Conservation (phyloP, 2,329 filamentous ascomycete genomes). For the Fusarium veterinarium region DNA sequence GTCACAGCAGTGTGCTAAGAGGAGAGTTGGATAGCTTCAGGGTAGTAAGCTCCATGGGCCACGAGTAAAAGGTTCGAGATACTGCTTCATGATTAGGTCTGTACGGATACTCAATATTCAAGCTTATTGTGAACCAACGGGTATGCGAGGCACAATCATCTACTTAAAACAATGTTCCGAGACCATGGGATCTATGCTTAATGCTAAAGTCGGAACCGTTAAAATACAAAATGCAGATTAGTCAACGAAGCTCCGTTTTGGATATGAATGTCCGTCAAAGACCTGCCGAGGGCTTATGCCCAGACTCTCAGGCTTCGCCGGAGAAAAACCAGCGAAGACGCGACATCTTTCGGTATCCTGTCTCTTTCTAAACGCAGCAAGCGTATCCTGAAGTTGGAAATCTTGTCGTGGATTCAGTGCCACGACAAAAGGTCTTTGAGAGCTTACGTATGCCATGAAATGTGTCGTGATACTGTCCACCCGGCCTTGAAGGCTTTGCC, state of each 20-base stretch:
- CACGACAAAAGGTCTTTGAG: accelerated
- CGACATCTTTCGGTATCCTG: too few relatives aligned
- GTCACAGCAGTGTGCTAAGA: not conserved
- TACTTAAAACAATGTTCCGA: not conserved
- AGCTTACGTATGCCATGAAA: not conserved
- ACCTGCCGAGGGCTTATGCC: accelerated
- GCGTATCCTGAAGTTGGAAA: not conserved
- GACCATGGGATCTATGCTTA: not conserved
- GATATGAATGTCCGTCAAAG: not conserved
- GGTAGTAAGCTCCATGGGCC: not conserved
- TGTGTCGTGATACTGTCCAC: not conserved
- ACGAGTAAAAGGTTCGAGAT: not conserved
- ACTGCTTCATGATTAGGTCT: not conserved
- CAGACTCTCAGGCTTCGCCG: too few relatives aligned
- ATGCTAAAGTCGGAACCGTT: not conserved
- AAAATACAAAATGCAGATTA: accelerated
- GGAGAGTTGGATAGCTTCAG: not conserved
- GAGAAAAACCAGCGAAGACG: not conserved
- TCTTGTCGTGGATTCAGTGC: not conserved
- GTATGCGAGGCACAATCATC: not conserved
- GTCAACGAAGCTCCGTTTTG: not conserved
- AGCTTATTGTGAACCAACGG: not conserved
- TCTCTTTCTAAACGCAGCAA: too few relatives aligned
- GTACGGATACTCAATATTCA: not conserved
- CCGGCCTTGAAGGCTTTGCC: not conserved